Evolutionary conservation across 441 rosid species (phyloP), one percentile per base, ranked within the genome.

Genomic region (Gossypium laxum): DNA sequence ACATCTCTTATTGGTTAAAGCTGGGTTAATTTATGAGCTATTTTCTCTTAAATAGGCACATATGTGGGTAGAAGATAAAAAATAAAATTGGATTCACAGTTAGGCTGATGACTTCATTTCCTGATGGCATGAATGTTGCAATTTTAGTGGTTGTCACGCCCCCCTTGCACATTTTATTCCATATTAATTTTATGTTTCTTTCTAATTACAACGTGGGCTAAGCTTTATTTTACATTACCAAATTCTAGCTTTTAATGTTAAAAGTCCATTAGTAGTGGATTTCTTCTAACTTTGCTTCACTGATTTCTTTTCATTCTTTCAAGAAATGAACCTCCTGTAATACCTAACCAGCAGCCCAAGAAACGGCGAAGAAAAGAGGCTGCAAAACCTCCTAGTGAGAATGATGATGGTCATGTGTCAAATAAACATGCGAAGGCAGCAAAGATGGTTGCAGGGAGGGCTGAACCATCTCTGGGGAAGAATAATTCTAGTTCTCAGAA

Each of bases 361-460:
- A 94, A 91, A 84, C 82, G 97, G 84, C 81, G 89, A 81, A 86
- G 91, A 79, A 94, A 84, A 82, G 96, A 91, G 76, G 70, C 82
- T 67, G 71, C 68, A 24, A 91, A 85, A 77, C 75, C 82, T 54
- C 67, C 24, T 59, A 79, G 78, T 68, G 97, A 87, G 78, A 78
- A 54, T 80, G 86, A 73, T 74, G 87, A 85, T 71, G 85, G 76
- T 76, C 79, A 32, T 58, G 65, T 72, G 69, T 67, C 87, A 60
- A 87, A 79, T 77, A 92, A 87, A 76, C 87, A 83, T 66, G 81
- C 62, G 51, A 94, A 85, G 76, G 47, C 82, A 71, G 75, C 82
- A 70, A 83, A 85, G 80, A 69, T 73, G 41, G 80, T 82, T 18
- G 64, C 61, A 51, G 81, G 74, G 72, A 89, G 78, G 84, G 77